Evolutionary conservation across 2,329 filamentous ascomycete species (phyloP), one percentile per base, ranked within the genome.

Genomic region (Clonostachys chloroleuca): DNA sequence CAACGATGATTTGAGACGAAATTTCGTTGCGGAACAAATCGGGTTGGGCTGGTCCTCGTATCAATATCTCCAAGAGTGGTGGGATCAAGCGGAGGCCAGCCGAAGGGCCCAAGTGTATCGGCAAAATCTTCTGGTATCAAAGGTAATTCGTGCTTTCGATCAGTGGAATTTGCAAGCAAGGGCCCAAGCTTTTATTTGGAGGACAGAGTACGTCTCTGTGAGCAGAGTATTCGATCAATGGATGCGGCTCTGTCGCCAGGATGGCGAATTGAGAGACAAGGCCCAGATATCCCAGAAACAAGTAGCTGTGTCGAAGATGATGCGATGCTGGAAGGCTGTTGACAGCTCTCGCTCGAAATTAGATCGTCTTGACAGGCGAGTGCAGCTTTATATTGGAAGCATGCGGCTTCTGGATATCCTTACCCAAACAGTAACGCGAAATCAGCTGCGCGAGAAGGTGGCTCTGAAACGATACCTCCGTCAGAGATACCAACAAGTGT

Each of bases 81-180:
- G 56, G 53, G 56, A 64, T 40, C 56, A 58, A 47, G 47, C 57
- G 13, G 62, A 65, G 44, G 46, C 56, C 34, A 45, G 49, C n/a
- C 51, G 55, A 35, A 56, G 54, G 39, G 59, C 62, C 36, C 39
- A 47, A 17, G 43, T 47, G 9, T 65, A 57, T 45, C 55, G 49
- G 9, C 55, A 50, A 34, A 47, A 49, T 40, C 24, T 54, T 3
- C 48, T 57, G 12, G 34, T 49, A 12, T 48, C 58, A 33, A 59
- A 58, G 12, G 54, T 49, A 9, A 46, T 33, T 10, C 52, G 51
- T 18, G 49, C 48, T 6, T 60, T 66, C 40, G 48, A 57, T 34
- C 47, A 52, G n/a, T 69, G 66, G 66, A 63, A 62, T 42, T 45
- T 68, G 16, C 55, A 51, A 40, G 59, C 61, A 39, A 62, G 63